Evolutionary conservation across 2,329 filamentous ascomycete species (phyloP).

Genomic region (Verticillium longisporum): DNA sequence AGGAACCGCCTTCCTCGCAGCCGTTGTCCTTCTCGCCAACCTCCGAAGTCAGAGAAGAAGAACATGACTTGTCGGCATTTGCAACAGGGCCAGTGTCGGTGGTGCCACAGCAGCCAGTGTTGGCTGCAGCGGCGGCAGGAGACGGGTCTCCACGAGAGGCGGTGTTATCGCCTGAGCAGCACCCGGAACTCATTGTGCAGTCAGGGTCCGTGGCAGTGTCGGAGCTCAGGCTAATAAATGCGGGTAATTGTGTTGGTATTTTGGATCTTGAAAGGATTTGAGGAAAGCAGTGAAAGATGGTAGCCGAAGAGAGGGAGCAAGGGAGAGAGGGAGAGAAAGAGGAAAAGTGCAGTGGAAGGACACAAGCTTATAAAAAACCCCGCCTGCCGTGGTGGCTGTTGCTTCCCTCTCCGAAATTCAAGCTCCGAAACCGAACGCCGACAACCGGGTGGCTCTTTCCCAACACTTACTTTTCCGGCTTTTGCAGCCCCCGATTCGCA

Average conservation of each 20-base stretch:
- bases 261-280: background rate
- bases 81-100: background rate
- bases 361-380: background rate
- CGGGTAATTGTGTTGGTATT: background rate
- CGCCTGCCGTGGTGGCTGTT: background rate
- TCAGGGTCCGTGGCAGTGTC: background rate
- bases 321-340: background rate
- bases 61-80: background rate
- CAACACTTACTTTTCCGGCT: background rate
- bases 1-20: background rate
- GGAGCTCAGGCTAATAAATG: background rate
- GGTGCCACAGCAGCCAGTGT: background rate
- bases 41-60: background rate
- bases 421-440: background rate
- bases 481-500: no score
- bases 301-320: no score
- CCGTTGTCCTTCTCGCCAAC: background rate
- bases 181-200: constrained; percentile 9
- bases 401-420: background rate
- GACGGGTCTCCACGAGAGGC: background rate
- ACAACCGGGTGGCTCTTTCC: background rate
- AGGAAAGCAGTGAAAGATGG: background rate
- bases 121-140: background rate
- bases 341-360: background rate
- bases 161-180: constrained; percentile 8